Evolutionary conservation across 1,139 yeast genomes (phyloP).

Genomic region (Nakaseomyces delphensis): DNA sequence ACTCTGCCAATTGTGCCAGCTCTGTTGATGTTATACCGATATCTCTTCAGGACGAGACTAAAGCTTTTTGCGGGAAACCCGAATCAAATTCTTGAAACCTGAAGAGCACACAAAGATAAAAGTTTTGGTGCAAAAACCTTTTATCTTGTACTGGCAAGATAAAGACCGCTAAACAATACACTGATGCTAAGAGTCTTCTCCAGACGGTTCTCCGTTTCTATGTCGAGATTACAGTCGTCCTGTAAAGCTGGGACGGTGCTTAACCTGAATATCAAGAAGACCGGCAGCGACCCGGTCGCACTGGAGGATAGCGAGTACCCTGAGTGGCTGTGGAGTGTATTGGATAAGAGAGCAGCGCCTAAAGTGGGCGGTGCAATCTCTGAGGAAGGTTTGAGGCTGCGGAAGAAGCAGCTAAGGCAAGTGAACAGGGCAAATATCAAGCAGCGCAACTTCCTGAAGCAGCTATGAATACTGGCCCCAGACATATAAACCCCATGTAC

Average conservation of each 20-base stretch:
- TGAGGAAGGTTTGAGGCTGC: slow-evolving; percentile 57
- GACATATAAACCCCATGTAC: neutral
- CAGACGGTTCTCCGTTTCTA: neutral
- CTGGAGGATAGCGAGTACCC: slow-evolving; percentile 84
- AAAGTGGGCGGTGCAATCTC: slow-evolving; percentile 30
- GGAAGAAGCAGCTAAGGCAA: slow-evolving; percentile 60
- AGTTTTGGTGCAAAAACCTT: no score
- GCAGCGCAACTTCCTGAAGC: slow-evolving; percentile 59
- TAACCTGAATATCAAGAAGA: slow-evolving; percentile 66
- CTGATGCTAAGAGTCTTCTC: neutral
- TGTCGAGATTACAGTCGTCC: slow-evolving; percentile 29
- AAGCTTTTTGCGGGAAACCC: no score
- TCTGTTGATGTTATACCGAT: no score
- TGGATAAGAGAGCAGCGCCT: slow-evolving; percentile 38
- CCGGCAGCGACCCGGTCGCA: slow-evolving; percentile 86
- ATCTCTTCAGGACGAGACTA: no score
- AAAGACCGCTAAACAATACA: no score
- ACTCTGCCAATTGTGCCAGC: no score
- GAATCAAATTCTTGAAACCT: no score
- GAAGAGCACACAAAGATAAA: no score
- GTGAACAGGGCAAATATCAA: slow-evolving; percentile 65
- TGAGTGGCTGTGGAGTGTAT: slow-evolving; percentile 87
- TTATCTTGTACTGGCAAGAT: no score
- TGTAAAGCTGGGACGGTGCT: slow-evolving; percentile 72
- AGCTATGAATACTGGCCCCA: slow-evolving; percentile 14